Evolutionary conservation across 2,329 filamentous ascomycete genomes (phyloP).

Genomic region (Botrytis byssoidea): DNA sequence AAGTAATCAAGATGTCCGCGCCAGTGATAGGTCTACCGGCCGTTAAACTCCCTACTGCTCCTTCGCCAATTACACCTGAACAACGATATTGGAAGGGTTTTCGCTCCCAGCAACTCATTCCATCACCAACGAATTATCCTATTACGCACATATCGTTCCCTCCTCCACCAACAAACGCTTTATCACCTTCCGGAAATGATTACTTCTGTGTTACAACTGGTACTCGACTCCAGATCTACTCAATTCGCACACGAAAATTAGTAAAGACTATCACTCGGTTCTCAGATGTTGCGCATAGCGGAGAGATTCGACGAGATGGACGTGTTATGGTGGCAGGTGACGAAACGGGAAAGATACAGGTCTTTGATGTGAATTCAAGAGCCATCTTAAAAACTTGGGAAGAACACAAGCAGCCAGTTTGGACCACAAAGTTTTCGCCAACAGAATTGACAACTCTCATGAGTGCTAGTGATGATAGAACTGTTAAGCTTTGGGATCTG

Average conservation of each 20-base stretch:
- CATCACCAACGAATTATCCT: constrained; percentile 71
- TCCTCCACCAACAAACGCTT: constrained; percentile 45
- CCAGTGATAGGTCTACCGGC: constrained; percentile 45
- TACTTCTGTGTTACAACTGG: constrained; percentile 94
- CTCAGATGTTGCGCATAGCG: constrained; percentile 84
- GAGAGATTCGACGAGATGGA: constrained; percentile 84
- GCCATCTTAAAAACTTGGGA: constrained; percentile 95
- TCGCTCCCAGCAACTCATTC: constrained; percentile 84
- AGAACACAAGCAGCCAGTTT: constrained; percentile 90
- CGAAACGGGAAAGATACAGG: constrained; percentile 87
- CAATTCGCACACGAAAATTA: constrained; percentile 84
- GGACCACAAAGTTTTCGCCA: constrained; percentile 89
- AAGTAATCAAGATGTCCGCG: constrained; percentile 34
- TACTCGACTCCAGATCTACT: constrained; percentile 90
- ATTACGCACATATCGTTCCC: constrained; percentile 87
- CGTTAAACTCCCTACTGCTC: constrained; percentile 75
- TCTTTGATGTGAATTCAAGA: constrained; percentile 86
- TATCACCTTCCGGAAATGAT: constrained; percentile 53
- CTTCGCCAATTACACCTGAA: constrained; percentile 81
- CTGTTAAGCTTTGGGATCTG: constrained; percentile 91
- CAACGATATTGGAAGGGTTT: constrained; percentile 97
- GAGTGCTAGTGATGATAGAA: constrained; percentile 88
- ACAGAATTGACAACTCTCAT: constrained; percentile 82
- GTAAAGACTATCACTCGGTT: constrained; percentile 94
- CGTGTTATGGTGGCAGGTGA: constrained; percentile 88